Percentiles rank a stretch among this genome's conserved stretches.
These are phyloP conservation scores for Asterophora parasitica DNA, from an alignment of 768 basidiomycete genomes.

Conservation along the genomic window DNA sequence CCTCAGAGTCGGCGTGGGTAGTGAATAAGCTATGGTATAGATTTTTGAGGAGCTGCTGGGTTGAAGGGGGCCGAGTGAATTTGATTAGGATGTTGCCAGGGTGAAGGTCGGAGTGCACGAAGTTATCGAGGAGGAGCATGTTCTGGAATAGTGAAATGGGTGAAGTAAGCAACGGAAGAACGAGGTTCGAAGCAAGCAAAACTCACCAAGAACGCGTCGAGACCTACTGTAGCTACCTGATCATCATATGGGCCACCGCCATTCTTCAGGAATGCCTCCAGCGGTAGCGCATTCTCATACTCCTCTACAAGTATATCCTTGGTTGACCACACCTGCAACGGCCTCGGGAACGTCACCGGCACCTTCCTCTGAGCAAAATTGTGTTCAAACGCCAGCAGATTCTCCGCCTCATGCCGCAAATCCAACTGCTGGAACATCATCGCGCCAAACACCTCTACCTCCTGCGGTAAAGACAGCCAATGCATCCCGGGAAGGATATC, in stretches of 20 bases:
- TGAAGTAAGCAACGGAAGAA: constrained; percentile 1
- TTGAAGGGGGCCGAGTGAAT: constrained; percentile 82
- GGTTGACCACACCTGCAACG: constrained; percentile 77
- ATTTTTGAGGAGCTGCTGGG: constrained; percentile 56
- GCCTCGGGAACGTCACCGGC: constrained; percentile 86
- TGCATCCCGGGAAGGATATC: constrained; percentile 87
- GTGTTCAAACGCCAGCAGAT: constrained; percentile 76
- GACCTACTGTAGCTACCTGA: constrained; percentile 83
- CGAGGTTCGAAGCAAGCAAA: not conserved
- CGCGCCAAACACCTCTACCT: constrained; percentile 87
- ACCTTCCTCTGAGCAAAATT: constrained; percentile 80
- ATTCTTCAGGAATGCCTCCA: constrained; percentile 82
- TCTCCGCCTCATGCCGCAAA: constrained; percentile 84
- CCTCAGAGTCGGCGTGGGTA: constrained; percentile 21
- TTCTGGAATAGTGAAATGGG: constrained; percentile 47
- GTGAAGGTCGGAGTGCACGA: constrained; percentile 88
- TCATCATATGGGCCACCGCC: constrained; percentile 92
- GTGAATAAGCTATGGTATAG: constrained; percentile 53
- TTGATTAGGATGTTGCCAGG: constrained; percentile 98
- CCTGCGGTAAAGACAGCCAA: constrained; percentile 94
- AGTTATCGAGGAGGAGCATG: constrained; percentile 97
- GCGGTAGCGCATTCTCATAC: constrained; percentile 85
- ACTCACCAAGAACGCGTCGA: constrained; percentile 91
- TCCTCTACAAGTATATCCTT: constrained; percentile 86
- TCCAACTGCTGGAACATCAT: constrained; percentile 98